Percentiles rank a stretch among this genome's conserved stretches.
These are phyloP conservation scores for Articulospora tetracladia DNA, from an alignment of 495 filamentous ascomycete genomes.

Conservation along the genomic window DNA sequence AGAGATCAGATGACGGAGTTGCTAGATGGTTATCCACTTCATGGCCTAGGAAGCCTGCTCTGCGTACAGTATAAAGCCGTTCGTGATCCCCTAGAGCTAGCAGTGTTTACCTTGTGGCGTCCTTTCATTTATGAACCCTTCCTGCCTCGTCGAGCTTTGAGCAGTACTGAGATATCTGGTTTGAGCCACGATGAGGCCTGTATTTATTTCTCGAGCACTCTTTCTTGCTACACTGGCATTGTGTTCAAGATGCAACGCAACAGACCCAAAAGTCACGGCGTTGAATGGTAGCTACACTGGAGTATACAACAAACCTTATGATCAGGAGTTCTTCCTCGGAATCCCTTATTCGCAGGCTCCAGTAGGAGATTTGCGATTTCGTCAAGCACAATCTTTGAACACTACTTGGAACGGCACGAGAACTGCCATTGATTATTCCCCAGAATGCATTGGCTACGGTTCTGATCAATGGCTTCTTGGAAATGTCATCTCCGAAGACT, in stretches of 20 bases:
- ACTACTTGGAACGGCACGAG: conserved; percentile 25
- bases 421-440: conserved; percentile 33
- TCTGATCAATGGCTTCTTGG: not conserved
- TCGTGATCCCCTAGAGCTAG: too few species aligned
- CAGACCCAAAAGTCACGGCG: not conserved
- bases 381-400: conserved; percentile 27
- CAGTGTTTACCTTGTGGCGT: too few species aligned
- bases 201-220: too few species aligned
- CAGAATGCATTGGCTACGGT: conserved; percentile 40
- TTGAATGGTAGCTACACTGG: conserved; percentile 39
- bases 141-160: too few species aligned
- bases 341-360: conserved; percentile 39
- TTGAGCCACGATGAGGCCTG: too few species aligned
- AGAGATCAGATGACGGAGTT: too few species aligned
- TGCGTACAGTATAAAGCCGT: too few species aligned
- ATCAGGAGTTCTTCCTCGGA: conserved; percentile 42
- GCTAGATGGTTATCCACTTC: too few species aligned
- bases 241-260: not conserved
- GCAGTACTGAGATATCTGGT: too few species aligned
- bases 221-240: not conserved
- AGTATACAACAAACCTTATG: conserved; percentile 28
- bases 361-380: conserved; percentile 32
- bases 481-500: conserved; percentile 40
- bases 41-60: too few species aligned
- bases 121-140: too few species aligned